These are phyloP conservation scores for Fusarium hainanense DNA, from an alignment of 2,329 filamentous ascomycete genomes.

Conservation along the genomic window DNA sequence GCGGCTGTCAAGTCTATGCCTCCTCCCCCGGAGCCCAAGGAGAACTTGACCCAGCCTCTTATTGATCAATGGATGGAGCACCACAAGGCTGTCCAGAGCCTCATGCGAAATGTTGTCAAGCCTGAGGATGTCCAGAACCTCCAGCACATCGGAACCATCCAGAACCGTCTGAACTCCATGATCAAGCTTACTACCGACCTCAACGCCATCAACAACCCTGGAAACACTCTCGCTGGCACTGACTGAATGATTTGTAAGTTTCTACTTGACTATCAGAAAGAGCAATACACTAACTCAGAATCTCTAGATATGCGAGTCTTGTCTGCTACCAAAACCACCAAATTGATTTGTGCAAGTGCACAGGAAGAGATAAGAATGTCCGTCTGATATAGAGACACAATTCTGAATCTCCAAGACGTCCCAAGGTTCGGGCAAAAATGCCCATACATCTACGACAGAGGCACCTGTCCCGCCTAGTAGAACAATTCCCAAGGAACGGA, in stretches of 20 bases:
- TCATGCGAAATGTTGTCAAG: constrained; percentile 62
- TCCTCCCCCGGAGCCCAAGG: constrained; percentile 48
- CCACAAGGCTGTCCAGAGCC: constrained; percentile 70
- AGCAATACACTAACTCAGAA: constrained; percentile 14
- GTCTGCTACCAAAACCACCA: constrained; percentile 43
- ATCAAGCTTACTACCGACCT: constrained; percentile 58
- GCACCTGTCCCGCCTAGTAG: constrained; percentile 31
- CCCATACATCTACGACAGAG: constrained; percentile 37
- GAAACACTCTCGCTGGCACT: constrained; percentile 45
- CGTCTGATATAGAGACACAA: constrained; percentile 40
- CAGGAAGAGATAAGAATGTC: constrained; percentile 29
- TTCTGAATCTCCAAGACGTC: constrained; percentile 40
- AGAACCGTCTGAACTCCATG: constrained; percentile 64
- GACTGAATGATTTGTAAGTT: constrained; percentile 48
- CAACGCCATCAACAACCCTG: constrained; percentile 41
- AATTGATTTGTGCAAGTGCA: constrained; percentile 43
- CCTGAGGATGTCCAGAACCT: constrained; percentile 65
- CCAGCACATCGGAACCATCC: constrained; percentile 63
- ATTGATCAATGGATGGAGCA: constrained; percentile 70
- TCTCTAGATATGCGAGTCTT: constrained; percentile 27
- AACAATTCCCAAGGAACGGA: constrained; percentile 33
- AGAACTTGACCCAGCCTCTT: constrained; percentile 54
- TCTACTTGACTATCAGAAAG: too few species aligned
- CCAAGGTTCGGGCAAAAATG: constrained; percentile 29
- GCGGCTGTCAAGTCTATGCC: constrained; percentile 57